Percentiles rank a stretch among this genome's conserved stretches.
Evolutionary conservation across 768 basidiomycete species (phyloP).

Genomic region (Plicaturopsis crispa): DNA sequence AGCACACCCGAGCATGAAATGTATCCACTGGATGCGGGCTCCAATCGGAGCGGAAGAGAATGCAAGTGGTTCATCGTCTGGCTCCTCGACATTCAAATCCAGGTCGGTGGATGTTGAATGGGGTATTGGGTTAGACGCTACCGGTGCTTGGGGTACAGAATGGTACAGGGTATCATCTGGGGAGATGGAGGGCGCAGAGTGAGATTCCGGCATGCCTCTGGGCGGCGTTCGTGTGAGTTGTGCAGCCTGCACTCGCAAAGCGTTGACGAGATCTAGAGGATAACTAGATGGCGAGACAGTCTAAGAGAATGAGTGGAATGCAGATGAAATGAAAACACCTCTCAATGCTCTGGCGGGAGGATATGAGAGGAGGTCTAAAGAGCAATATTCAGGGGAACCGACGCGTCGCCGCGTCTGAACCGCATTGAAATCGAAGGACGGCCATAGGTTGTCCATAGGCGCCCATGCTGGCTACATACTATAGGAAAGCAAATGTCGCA

Average conservation of each 20-base stretch:
- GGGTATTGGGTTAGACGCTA: conserved; percentile 20
- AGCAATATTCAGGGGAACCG: no score
- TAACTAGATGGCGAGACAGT: no score
- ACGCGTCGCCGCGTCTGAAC: no score
- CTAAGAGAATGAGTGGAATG: conserved; percentile 1
- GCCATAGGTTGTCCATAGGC: no score
- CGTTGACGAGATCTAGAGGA: no score
- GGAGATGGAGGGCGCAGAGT: conserved; percentile 8
- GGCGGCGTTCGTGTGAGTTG: no score
- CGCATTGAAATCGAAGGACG: no score
- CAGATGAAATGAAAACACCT: neutral
- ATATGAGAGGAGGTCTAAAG: neutral
- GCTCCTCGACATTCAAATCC: conserved; percentile 9
- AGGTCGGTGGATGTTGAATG: conserved; percentile 15
- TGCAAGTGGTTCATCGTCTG: conserved; percentile 15
- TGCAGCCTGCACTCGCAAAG: no score
- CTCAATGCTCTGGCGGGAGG: neutral
- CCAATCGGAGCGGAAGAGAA: conserved; percentile 18
- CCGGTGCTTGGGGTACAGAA: conserved; percentile 30
- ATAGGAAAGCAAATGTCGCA: no score
- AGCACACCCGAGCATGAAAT: conserved; percentile 72
- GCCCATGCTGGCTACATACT: no score
- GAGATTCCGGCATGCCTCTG: no score
- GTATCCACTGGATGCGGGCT: conserved; percentile 48
- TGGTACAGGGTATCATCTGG: conserved; percentile 15